These are phyloP conservation scores for Wickerhamomyces sp. DNA, from an alignment of 1,139 yeast species.

Conservation along the genomic window DNA sequence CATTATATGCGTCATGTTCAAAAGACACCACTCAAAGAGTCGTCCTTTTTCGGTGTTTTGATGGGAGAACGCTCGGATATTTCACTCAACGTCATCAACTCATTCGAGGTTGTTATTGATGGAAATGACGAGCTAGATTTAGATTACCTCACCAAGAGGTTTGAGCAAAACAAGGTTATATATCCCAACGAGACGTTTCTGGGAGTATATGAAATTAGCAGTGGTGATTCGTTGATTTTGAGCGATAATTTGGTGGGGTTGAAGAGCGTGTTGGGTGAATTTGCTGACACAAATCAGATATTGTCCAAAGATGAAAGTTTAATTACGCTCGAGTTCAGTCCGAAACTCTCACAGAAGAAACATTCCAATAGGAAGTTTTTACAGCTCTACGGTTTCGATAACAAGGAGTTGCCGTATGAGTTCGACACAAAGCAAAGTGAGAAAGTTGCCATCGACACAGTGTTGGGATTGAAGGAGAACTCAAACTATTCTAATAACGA, in stretches of 20 bases:
- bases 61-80: slow-evolving; percentile 2
- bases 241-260: slow-evolving; percentile 2
- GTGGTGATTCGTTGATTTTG: neutral
- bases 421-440: slow-evolving; percentile 14
- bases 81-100: slow-evolving; percentile 1
- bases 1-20: slow-evolving; percentile 3
- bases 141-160: slow-evolving; percentile 2
- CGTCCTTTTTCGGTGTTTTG: slow-evolving; percentile 3
- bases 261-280: slow-evolving; percentile 4
- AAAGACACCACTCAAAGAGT: neutral
- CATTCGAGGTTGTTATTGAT: slow-evolving; percentile 4
- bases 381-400: slow-evolving; percentile 7
- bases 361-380: slow-evolving; percentile 14
- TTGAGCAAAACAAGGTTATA: slow-evolving; percentile 6
- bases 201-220: slow-evolving; percentile 6
- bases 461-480: slow-evolving; percentile 14
- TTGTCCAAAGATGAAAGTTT: slow-evolving; percentile 12
- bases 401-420: slow-evolving; percentile 8
- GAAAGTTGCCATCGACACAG: slow-evolving; percentile 19
- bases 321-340: slow-evolving; percentile 12
- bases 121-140: slow-evolving; percentile 1
- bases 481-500: slow-evolving; percentile 4
- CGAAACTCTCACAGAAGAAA: slow-evolving; percentile 9
- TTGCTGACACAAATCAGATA: neutral
- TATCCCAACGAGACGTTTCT: slow-evolving; percentile 5